A percentile compares a stretch with the other conserved stretches of the same genome.
These are phyloP conservation scores for Hevea brasiliensis DNA, from an alignment of 345 rosid species.

Conservation along the genomic window DNA sequence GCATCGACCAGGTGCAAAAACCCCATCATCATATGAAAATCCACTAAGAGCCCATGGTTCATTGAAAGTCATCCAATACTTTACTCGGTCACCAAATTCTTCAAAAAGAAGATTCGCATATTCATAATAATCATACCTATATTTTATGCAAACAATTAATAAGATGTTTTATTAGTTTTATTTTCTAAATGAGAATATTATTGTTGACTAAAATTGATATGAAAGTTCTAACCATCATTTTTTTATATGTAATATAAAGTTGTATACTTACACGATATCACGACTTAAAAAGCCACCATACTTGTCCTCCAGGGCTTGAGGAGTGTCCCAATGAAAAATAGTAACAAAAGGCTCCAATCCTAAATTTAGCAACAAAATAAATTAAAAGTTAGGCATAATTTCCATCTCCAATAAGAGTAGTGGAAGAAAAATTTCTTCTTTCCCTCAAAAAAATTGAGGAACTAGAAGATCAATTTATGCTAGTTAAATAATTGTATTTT, in stretches of 20 bases:
- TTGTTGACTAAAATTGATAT: too few relatives aligned
- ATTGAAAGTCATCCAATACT: slow-evolving; percentile 40
- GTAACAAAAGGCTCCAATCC: slow-evolving; percentile 4
- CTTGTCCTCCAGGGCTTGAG: neutral
- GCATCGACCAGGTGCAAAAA: slow-evolving; percentile 28
- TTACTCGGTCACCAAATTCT: slow-evolving; percentile 39
- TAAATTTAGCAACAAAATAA: neutral
- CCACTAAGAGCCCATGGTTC: slow-evolving; percentile 22
- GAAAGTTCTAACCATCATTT: too few relatives aligned
- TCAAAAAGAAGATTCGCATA: slow-evolving; percentile 49
- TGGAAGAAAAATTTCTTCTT: too few relatives aligned
- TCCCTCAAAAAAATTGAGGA: too few relatives aligned
- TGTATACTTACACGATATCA: neutral
- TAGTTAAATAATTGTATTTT: too few relatives aligned
- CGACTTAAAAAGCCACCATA: slow-evolving; percentile 3
- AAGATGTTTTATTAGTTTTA: too few relatives aligned
- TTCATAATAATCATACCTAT: slow-evolving; percentile 38
- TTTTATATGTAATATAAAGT: neutral
- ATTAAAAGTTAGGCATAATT: neutral
- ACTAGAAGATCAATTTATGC: too few relatives aligned
- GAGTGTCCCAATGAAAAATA: slow-evolving; percentile 3
- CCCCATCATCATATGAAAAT: slow-evolving; percentile 22
- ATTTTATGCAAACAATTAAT: neutral
- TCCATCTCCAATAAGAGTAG: too few relatives aligned
- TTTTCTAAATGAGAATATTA: too few relatives aligned